Base-by-base conservation (phyloP, 1,284 basidiomycete genomes). In the Pascua guehoae region DNA sequence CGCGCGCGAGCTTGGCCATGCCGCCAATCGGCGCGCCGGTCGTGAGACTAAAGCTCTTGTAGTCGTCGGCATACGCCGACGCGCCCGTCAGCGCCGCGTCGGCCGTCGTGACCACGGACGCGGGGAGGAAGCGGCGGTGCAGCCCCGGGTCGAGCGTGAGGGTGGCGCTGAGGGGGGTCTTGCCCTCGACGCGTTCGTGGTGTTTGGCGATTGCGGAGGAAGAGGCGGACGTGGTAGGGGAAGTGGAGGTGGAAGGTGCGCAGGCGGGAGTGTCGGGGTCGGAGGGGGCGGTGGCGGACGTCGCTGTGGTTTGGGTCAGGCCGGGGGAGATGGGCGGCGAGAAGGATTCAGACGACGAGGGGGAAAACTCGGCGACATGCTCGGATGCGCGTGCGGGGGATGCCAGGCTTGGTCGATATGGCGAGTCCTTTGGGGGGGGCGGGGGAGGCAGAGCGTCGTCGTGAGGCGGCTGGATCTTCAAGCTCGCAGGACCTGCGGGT, bases 1-100 rank as follows among this genome's bases (percentile, higher is more conserved):
- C 57, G 48, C 70, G 69, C 0, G 70, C 68, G 14, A 66, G 51
- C 38, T 58, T 63, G 3, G 71, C 71, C 42, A 73, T 49, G 15
- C 71, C 73, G 49, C 69, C 69, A n/a, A 75, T 69, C 24, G 69
- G 70, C 45, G 70, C 69, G 12, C 70, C 69, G 0, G 66, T 69
- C 15, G 67, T 69, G 43, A 56, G 47, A 51, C 67, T 67, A 54
- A 65, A 70, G 11, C 15, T 12, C 17, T 46, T 39, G 24, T 32
- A 32, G 11, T 47, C 58, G 41, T 62, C 54, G 5, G 51, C 51
- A 43, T 58, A 62, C 40, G 57, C 57, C 17, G 46, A 47, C 17
- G 50, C 49, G 17, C 64, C 64, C 1, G 63, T 66, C 16, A 72
- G 54, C 15, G 69, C 67, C 15, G 66, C 61, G 47, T 70, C 70